phyloP scores from a whole-genome alignment of 176 grass and related monocot genomes.

The Chrysopogon serrulatus region DNA sequence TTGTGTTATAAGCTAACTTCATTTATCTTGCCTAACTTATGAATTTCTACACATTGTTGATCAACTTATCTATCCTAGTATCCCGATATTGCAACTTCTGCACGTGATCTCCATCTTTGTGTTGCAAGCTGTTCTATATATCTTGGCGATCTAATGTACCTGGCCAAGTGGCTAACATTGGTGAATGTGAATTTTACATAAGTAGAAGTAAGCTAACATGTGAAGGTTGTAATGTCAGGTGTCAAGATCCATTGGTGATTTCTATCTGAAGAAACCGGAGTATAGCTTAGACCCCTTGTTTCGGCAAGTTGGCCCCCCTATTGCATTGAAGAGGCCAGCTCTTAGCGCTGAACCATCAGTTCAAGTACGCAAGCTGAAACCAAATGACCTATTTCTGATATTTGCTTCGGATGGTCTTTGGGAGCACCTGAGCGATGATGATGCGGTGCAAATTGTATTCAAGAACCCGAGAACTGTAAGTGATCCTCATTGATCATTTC shows the following conservation, averaged over 20 bases:
- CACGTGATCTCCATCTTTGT: neutral
- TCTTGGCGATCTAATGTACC: neutral
- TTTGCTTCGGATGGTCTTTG: slow-evolving; percentile 93
- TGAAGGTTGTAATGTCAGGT: slow-evolving; percentile 43
- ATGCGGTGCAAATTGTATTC: slow-evolving; percentile 82
- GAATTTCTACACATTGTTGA: neutral
- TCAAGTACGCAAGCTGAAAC: slow-evolving; percentile 58
- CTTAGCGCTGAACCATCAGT: slow-evolving; percentile 76
- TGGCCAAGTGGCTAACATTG: neutral
- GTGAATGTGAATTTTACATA: neutral
- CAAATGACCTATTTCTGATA: slow-evolving; percentile 69
- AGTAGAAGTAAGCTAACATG: neutral
- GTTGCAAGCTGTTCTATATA: neutral
- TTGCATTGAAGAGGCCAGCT: slow-evolving; percentile 65
- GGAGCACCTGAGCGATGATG: slow-evolving; percentile 81
- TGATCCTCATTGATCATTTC: neutral
- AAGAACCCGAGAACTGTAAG: slow-evolving; percentile 79
- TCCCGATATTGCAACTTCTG: neutral
- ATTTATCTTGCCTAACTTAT: neutral
- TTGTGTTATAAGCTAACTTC: neutral
- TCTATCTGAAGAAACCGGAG: slow-evolving; percentile 86
- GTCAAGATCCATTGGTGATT: slow-evolving; percentile 83
- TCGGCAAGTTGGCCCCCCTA: slow-evolving; percentile 35
- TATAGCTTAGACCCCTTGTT: slow-evolving; percentile 65
- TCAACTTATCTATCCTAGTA: neutral